Percentiles rank a stretch among this genome's conserved stretches.
phyloP scores from a whole-genome alignment of 371 early-diverging fungal genomes.

The Lichtheimia corymbifera region DNA sequence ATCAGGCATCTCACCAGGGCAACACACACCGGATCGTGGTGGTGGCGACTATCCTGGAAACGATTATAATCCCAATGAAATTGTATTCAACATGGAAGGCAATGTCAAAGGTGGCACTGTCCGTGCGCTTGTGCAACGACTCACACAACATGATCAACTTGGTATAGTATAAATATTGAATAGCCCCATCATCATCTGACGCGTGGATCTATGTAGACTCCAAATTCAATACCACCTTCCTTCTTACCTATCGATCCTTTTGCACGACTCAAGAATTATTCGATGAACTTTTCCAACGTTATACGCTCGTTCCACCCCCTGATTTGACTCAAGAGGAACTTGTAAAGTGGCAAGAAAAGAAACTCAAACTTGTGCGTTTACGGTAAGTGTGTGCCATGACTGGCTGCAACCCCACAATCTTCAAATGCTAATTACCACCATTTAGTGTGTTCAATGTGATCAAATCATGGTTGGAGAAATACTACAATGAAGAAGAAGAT shows the following conservation, averaged over 20 bases:
- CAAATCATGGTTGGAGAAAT: conserved; percentile 89
- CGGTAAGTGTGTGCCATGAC: conserved; percentile 34
- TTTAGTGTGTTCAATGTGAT: conserved; percentile 85
- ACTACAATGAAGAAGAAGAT: conserved; percentile 81
- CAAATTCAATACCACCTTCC: conserved; percentile 79
- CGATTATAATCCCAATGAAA: conserved; percentile 71
- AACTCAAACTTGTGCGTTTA: conserved; percentile 82
- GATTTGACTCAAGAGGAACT: conserved; percentile 68
- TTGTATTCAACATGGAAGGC: conserved; percentile 83
- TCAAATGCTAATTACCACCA: too few relatives aligned
- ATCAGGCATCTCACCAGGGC: background rate
- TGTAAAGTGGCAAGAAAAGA: conserved; percentile 83
- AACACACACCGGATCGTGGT: conserved; percentile 24
- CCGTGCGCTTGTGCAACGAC: conserved; percentile 77
- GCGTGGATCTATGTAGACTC: conserved; percentile 49
- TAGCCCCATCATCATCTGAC: background rate
- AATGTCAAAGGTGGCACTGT: conserved; percentile 90
- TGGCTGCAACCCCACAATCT: background rate
- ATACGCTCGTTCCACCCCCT: conserved; percentile 70
- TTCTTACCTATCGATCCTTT: conserved; percentile 91
- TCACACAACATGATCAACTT: conserved; percentile 84
- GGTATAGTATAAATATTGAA: conserved; percentile 34
- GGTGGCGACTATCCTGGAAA: conserved; percentile 71
- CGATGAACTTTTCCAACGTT: conserved; percentile 70
- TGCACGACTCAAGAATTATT: conserved; percentile 76